Conservation (phyloP, 2,329 filamentous ascomycete genomes). For the Fusarium fracticaudum region DNA sequence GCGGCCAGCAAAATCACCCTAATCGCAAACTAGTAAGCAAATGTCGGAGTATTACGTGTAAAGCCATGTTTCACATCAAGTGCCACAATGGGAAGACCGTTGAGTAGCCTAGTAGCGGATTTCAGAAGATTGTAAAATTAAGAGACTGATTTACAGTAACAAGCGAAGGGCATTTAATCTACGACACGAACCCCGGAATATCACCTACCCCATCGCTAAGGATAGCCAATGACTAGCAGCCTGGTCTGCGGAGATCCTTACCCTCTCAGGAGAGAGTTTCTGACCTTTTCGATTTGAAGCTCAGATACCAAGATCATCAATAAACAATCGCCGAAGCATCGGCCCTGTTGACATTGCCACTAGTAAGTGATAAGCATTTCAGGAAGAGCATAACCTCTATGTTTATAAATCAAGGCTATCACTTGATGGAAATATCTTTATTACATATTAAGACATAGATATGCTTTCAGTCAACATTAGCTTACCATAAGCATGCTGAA, state of each 20-base stretch:
- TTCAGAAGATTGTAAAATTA: background rate
- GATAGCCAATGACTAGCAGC: too few relatives aligned
- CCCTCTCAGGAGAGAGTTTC: too few relatives aligned
- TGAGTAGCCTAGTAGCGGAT: background rate
- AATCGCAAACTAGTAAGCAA: background rate
- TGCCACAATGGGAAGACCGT: background rate
- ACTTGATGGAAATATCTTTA: background rate
- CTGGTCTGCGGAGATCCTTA: too few relatives aligned
- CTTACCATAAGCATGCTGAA: background rate
- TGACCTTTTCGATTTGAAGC: too few relatives aligned
- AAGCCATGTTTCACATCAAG: background rate
- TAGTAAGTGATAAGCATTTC: too few relatives aligned
- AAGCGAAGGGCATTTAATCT: background rate
- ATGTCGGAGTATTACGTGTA: background rate
- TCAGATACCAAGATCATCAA: too few relatives aligned
- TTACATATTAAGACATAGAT: background rate
- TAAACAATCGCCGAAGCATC: too few relatives aligned
- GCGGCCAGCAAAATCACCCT: background rate
- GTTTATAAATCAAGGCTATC: too few relatives aligned
- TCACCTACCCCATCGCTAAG: too few relatives aligned
- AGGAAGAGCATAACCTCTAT: too few relatives aligned
- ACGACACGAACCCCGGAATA: background rate
- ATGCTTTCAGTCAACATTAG: background rate
- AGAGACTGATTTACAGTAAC: background rate
- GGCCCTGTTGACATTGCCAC: too few relatives aligned